phyloP scores from a whole-genome alignment of 2,329 filamentous ascomycete species.

The Plenodomus biglobosus region DNA sequence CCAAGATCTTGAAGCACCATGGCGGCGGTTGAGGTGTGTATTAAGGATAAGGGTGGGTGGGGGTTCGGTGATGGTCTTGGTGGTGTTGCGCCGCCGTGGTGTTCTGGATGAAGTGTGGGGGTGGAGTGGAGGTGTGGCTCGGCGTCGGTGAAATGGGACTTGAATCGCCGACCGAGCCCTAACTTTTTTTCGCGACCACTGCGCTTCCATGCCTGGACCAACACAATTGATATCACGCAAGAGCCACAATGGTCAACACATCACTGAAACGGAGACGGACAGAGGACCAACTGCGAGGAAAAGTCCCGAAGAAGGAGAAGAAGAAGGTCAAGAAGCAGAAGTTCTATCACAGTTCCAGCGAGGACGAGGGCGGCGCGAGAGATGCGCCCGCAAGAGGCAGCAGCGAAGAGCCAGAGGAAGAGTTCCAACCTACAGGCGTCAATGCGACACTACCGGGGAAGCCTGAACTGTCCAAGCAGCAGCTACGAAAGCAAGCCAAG shows the following conservation, averaged over 20 bases:
- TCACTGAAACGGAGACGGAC: conserved; percentile 59
- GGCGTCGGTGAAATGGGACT: conserved; percentile 29
- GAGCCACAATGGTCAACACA: conserved; percentile 42
- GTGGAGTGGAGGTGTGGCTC: conserved; percentile 12
- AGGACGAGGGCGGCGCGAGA: conserved; percentile 47
- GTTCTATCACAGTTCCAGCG: conserved; percentile 65
- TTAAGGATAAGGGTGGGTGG: conserved; percentile 8
- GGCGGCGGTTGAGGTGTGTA: conserved; percentile 21
- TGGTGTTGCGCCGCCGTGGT: conserved; percentile 16
- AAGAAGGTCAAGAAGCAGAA: conserved; percentile 65
- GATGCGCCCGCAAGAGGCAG: conserved; percentile 31
- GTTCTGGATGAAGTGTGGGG: conserved; percentile 20
- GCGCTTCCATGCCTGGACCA: neutral
- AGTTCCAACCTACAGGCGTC: conserved; percentile 28
- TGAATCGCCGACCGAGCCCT: conserved; percentile 20
- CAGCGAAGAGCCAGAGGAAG: conserved; percentile 25
- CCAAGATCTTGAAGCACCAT: conserved; percentile 99
- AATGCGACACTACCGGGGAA: conserved; percentile 22
- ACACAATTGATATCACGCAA: conserved; percentile 8
- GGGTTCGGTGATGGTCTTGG: conserved; percentile 11
- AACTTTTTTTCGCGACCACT: conserved; percentile 26
- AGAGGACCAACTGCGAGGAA: conserved; percentile 60
- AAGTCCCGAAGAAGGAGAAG: conserved; percentile 54
- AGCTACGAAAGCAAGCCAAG: conserved; percentile 21
- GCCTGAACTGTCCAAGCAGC: conserved; percentile 12